These are phyloP conservation scores for Marasmius sp. DNA, from an alignment of 1,284 basidiomycete species.

Conservation along the genomic window DNA sequence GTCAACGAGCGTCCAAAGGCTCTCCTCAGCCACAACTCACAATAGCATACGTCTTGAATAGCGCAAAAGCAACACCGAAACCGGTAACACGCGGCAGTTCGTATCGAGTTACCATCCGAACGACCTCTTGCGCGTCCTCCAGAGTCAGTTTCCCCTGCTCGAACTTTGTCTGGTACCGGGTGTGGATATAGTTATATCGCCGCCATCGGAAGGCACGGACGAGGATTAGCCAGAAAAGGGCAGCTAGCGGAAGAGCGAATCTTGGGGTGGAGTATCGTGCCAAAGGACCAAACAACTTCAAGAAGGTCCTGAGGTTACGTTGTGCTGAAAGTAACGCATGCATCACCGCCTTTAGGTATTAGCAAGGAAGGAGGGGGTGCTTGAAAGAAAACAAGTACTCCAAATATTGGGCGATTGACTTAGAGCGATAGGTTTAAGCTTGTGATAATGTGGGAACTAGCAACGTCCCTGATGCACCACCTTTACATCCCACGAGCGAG, in stretches of 20 bases:
- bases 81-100: constrained; percentile 43
- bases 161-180: constrained; percentile 31
- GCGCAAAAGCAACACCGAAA: constrained; percentile 40
- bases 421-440: too few relatives aligned
- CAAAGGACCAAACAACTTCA: neutral
- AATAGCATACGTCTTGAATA: constrained; percentile 50
- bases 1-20: neutral
- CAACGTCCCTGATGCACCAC: too few relatives aligned
- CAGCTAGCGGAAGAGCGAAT: neutral
- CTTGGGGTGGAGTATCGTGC: neutral
- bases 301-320: neutral
- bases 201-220: constrained; percentile 18
- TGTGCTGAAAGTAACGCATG: too few relatives aligned
- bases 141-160: constrained; percentile 32
- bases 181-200: constrained; percentile 27
- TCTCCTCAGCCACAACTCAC: constrained; percentile 28
- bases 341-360: too few relatives aligned
- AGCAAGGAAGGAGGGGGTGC: too few relatives aligned
- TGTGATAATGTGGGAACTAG: too few relatives aligned
- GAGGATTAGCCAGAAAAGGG: neutral
- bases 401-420: too few relatives aligned
- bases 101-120: constrained; percentile 29
- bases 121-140: constrained; percentile 44
- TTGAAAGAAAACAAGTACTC: too few relatives aligned
- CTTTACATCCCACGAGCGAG: too few relatives aligned